Conservation (phyloP, 2,329 filamentous ascomycete genomes). For the Herpotrichia juniperi region DNA sequence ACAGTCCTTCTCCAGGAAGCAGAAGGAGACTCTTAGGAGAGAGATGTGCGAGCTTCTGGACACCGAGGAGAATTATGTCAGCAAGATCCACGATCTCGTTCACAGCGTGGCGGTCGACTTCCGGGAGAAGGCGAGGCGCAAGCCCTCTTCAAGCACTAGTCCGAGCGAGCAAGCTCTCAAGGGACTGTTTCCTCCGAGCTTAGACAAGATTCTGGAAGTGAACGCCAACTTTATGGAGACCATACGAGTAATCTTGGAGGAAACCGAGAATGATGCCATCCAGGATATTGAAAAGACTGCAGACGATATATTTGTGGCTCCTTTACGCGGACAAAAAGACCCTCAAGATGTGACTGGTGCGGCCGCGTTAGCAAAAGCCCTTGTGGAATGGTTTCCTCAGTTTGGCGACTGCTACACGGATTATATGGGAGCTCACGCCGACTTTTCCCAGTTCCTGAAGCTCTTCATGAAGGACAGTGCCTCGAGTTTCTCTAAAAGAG, state of each 20-base stretch:
- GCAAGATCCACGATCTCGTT: slow-evolving; percentile 83
- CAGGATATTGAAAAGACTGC: slow-evolving; percentile 70
- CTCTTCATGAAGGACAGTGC: slow-evolving; percentile 76
- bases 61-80: slow-evolving; percentile 92
- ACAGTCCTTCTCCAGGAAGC: slow-evolving; percentile 77
- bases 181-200: slow-evolving; percentile 79
- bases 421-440: slow-evolving; percentile 88
- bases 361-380: slow-evolving; percentile 76
- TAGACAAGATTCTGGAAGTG: slow-evolving; percentile 79
- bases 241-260: slow-evolving; percentile 77
- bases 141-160: slow-evolving; percentile 66
- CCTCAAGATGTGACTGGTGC: slow-evolving; percentile 77
- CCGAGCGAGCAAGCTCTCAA: slow-evolving; percentile 75
- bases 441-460: slow-evolving; percentile 82
- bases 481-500: slow-evolving; percentile 80
- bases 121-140: slow-evolving; percentile 68
- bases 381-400: slow-evolving; percentile 90
- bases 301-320: slow-evolving; percentile 46
- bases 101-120: slow-evolving; percentile 82
- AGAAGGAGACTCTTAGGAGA: slow-evolving; percentile 83
- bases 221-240: slow-evolving; percentile 82
- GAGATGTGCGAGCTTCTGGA: slow-evolving; percentile 91
- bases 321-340: slow-evolving; percentile 40
- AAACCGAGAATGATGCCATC: slow-evolving; percentile 80
- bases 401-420: slow-evolving; percentile 91